Evolutionary conservation across 2,329 filamentous ascomycete species (phyloP).

Genomic region (Spiromastix sp.): DNA sequence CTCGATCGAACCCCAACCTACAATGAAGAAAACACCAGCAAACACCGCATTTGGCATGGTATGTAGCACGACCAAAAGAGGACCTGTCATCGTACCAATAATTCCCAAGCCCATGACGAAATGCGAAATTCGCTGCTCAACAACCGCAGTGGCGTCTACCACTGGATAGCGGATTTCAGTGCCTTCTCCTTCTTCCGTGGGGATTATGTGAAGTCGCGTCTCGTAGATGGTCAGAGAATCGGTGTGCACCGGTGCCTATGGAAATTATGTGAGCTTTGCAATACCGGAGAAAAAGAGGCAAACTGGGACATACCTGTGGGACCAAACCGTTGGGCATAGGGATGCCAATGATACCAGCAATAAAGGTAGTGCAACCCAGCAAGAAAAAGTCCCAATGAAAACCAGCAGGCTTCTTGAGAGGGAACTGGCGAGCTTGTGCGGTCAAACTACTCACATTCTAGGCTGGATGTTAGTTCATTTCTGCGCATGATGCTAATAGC

Average conservation of each 20-base stretch:
- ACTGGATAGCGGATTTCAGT: conserved; percentile 35
- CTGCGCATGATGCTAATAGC: no score
- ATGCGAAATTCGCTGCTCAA: conserved; percentile 48
- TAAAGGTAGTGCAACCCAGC: conserved; percentile 45
- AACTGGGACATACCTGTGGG: conserved; percentile 27
- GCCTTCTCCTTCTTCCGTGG: conserved; percentile 31
- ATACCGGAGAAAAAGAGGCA: neutral
- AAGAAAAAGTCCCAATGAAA: conserved; percentile 54
- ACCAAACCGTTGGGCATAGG: conserved; percentile 50
- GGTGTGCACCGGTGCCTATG: conserved; percentile 49
- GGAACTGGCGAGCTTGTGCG: conserved; percentile 46
- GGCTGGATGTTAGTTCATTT: no score
- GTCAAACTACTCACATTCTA: conserved; percentile 45
- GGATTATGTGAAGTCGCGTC: conserved; percentile 31
- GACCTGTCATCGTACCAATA: conserved; percentile 48
- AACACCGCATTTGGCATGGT: conserved; percentile 46
- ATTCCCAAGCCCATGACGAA: conserved; percentile 45
- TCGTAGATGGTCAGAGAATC: conserved; percentile 38
- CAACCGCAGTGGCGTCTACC: conserved; percentile 35
- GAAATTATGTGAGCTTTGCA: no score
- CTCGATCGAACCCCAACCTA: conserved; percentile 43
- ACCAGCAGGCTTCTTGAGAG: conserved; percentile 47
- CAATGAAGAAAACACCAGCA: conserved; percentile 48
- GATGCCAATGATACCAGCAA: conserved; percentile 46
- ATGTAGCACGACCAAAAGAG: conserved; percentile 42